Conservation (phyloP, 164 flowering plant genomes). For the Annona squamosa region DNA sequence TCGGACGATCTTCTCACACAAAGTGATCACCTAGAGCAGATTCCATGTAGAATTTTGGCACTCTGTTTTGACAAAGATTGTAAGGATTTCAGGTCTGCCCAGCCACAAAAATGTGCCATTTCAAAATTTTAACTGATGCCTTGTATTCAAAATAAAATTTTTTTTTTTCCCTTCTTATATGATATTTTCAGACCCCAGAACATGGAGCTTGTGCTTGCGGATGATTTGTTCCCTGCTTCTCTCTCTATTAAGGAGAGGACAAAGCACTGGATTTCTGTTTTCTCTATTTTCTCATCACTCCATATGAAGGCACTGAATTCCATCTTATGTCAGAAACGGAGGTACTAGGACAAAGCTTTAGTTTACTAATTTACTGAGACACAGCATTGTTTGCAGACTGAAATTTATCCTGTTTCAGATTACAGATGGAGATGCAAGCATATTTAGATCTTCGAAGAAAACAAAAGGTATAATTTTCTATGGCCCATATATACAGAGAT, state of each 20-base stretch:
- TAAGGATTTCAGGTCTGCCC: slow-evolving; percentile 73
- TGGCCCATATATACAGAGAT: background rate
- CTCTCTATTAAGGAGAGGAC: slow-evolving; percentile 64
- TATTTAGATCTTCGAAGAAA: slow-evolving; percentile 49
- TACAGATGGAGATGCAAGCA: slow-evolving; percentile 61
- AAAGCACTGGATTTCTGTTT: slow-evolving; percentile 69
- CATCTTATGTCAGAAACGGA: slow-evolving; percentile 67
- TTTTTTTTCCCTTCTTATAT: background rate
- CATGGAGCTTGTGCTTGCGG: slow-evolving; percentile 72
- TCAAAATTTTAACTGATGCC: background rate
- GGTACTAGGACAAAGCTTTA: slow-evolving; percentile 36
- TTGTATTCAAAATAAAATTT: background rate
- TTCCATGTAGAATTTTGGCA: slow-evolving; percentile 74
- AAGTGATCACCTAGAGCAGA: slow-evolving; percentile 55
- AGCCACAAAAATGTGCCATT: slow-evolving; percentile 1
- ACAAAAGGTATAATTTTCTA: slow-evolving; percentile 44
- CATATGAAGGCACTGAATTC: slow-evolving; percentile 67
- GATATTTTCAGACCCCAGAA: slow-evolving; percentile 51
- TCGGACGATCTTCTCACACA: slow-evolving; percentile 39
- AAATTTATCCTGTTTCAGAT: slow-evolving; percentile 38
- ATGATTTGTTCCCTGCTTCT: slow-evolving; percentile 61
- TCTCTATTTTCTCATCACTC: slow-evolving; percentile 49
- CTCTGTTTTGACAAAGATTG: slow-evolving; percentile 85
- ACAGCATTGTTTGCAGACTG: slow-evolving; percentile 1
- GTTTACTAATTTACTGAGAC: background rate